Percentiles rank a stretch among this genome's conserved stretches.
phyloP scores from a whole-genome alignment of 73 alveolate genomes.

The Stentor roeselii region DNA sequence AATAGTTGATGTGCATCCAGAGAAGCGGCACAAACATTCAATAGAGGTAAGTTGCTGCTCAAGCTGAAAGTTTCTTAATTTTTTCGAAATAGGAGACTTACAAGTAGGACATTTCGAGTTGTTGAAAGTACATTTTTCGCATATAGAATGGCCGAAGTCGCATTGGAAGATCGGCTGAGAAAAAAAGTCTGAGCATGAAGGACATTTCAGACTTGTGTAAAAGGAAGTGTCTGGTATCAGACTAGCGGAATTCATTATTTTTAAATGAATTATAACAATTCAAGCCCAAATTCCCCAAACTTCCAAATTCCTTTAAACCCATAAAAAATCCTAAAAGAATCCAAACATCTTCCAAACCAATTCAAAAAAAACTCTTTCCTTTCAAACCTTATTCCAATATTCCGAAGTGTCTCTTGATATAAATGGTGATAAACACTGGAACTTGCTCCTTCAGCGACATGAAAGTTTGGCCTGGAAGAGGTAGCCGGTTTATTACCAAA shows the following conservation, averaged over 20 bases:
- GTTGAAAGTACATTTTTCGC: background rate
- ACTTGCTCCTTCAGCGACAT: conserved; percentile 82
- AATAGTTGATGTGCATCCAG: background rate
- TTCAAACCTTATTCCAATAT: too few relatives aligned
- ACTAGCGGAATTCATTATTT: background rate
- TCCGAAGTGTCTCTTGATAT: too few relatives aligned
- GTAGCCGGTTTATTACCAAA: conserved; percentile 79
- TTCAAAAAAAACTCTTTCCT: too few relatives aligned
- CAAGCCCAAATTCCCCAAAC: too few relatives aligned
- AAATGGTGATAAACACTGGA: conserved; percentile 87
- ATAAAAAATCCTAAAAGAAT: too few relatives aligned
- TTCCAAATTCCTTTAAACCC: too few relatives aligned
- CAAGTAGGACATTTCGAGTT: conserved; percentile 23
- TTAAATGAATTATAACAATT: too few relatives aligned
- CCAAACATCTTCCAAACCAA: too few relatives aligned
- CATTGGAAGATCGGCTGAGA: conserved; percentile 19
- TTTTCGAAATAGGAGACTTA: background rate
- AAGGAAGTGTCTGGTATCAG: background rate
- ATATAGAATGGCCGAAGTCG: conserved; percentile 32
- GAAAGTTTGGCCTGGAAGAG: conserved; percentile 88
- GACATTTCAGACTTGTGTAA: background rate
- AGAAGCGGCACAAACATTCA: conserved; percentile 16
- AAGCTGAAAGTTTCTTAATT: conserved; percentile 9
- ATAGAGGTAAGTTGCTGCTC: conserved; percentile 12
- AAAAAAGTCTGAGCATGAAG: conserved; percentile 18